A percentile compares a stretch with the other conserved stretches of the same genome.
Evolutionary conservation across 345 rosid species (phyloP).

Genomic region (Leavenworthia alabamica): DNA sequence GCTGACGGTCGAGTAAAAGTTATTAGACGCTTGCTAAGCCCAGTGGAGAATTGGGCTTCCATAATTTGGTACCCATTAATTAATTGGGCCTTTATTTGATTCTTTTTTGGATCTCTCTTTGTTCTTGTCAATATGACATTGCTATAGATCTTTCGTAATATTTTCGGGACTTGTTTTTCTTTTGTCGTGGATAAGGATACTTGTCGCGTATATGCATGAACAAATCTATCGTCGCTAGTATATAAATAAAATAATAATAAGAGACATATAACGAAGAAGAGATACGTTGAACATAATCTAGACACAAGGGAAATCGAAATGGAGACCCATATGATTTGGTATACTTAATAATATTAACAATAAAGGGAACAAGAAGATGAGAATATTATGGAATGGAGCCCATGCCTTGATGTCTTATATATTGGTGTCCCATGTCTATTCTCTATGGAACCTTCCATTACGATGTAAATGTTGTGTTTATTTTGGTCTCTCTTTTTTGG

Average conservation of each 20-base stretch:
- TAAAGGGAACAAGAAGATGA: constrained; percentile 1
- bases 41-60: not conserved
- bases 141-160: no score
- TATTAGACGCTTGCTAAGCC: not conserved
- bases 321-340: constrained; percentile 24
- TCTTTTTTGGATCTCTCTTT: not conserved
- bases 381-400: constrained; percentile 14
- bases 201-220: no score
- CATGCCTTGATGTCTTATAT: constrained; percentile 26
- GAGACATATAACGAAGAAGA: no score
- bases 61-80: not conserved
- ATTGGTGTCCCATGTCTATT: constrained; percentile 18
- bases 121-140: no score
- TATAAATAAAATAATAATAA: no score
- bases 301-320: no score
- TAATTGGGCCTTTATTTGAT: not conserved
- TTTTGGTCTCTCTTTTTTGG: not conserved
- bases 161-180: no score
- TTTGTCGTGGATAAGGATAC: no score
- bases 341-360: not conserved
- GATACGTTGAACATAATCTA: no score
- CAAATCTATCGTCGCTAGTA: no score
- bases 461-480: constrained; percentile 12
- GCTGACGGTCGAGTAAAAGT: no score
- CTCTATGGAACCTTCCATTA: constrained; percentile 24